Base-by-base conservation (phyloP, 805 yeast species). In the Candida dajiaensis region DNA sequence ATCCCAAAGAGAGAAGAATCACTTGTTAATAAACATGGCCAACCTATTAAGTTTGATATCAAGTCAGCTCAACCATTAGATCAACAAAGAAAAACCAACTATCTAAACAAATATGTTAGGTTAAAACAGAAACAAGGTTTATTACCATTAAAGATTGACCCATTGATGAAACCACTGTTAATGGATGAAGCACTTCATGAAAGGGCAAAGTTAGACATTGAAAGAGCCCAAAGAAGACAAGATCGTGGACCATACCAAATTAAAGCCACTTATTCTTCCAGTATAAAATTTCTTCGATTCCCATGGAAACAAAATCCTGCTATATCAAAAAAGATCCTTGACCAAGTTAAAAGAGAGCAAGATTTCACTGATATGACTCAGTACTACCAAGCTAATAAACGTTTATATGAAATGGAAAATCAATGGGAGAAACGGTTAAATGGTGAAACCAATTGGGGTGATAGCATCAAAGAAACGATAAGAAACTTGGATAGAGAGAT, bases 381-480 rank as follows among this genome's bases (percentile, higher is more conserved):
- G 3, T 42, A 42, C 22, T 46, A 35, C 38, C 49, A 50, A 9
- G 28, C 42, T 13, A 41, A 51, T 18, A 47, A 37, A 25, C 40
- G 50, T 45, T 11, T 53, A 6, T 56, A 54, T 28, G 33, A 50
- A 4, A 16, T 25, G 31, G 59, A 57, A 28, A 41, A 38, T 7
- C 16, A 35, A 3, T 57, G 58, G 59, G 56, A 51, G 41, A 37
- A 21, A 6, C 25, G 25, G 15, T n/a, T 37, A 10, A 23, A 29
- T 22, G 35, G 47, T 7, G 33, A 18, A 3, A 10, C 36, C 1
- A 53, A 53, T 13, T 68, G 72, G 71, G 43, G 56, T n/a, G 28
- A 37, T 8, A 61, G 64, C 2, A 41, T 65, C 4, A 31, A 44
- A 15, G 55, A 57, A 5, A 45, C 52, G 3, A 40, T 65, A 11